phyloP scores from a whole-genome alignment of 2,329 filamentous ascomycete species.

The Drechslera avenae region DNA sequence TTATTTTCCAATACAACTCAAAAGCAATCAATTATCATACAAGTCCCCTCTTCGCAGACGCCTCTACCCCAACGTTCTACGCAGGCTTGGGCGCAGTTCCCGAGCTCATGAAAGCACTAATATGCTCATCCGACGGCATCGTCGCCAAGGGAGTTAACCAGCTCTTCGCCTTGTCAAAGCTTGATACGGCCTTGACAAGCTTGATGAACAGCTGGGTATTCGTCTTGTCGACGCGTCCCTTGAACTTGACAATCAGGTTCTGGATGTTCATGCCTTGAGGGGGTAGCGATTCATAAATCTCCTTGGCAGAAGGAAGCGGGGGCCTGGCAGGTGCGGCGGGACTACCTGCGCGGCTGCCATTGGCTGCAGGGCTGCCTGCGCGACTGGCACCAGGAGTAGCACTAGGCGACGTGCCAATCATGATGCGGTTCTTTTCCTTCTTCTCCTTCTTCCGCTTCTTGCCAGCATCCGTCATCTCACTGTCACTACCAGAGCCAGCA shows the following conservation, averaged over 20 bases:
- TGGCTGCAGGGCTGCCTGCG: constrained; percentile 48
- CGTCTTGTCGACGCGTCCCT: constrained; percentile 45
- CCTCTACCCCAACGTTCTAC: too few relatives aligned
- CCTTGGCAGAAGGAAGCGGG: constrained; percentile 50
- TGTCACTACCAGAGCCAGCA: constrained; percentile 71
- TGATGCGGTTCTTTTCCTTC: constrained; percentile 64
- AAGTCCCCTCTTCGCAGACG: neutral
- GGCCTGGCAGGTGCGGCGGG: constrained; percentile 21
- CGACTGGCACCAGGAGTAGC: constrained; percentile 68
- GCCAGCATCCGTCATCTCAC: constrained; percentile 71
- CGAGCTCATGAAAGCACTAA: constrained; percentile 26
- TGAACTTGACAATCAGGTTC: constrained; percentile 50
- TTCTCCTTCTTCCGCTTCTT: constrained; percentile 63
- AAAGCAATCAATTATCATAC: too few relatives aligned
- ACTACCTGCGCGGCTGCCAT: constrained; percentile 40
- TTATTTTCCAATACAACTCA: too few relatives aligned
- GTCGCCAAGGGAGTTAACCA: constrained; percentile 39
- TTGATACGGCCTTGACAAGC: constrained; percentile 50
- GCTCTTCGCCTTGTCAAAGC: constrained; percentile 36
- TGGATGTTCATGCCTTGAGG: constrained; percentile 51
- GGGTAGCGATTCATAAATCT: constrained; percentile 54
- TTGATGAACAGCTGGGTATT: constrained; percentile 50
- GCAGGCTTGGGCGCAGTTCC: constrained; percentile 17
- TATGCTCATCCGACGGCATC: constrained; percentile 39
- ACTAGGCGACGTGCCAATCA: constrained; percentile 59